Evolutionary conservation across 2,329 filamentous ascomycete species (phyloP), one percentile per base, ranked within the genome.

Genomic region (Coniosporium uncinatum): DNA sequence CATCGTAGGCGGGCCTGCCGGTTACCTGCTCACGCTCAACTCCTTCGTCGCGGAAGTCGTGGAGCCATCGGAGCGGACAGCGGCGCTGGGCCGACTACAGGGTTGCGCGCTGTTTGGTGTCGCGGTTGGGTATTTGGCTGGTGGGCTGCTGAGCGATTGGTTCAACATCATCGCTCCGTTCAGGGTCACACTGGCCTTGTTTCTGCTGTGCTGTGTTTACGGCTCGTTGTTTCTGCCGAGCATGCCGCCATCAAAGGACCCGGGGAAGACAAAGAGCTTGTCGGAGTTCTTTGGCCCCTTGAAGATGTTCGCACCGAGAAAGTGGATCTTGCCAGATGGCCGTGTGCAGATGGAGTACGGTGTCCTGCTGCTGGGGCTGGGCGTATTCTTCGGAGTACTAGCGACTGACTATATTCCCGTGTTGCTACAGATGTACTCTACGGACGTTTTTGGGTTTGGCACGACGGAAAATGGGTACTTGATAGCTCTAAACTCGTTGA

Each of bases 11-110:
- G 83, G 83, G 0, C 83, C 83, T 0, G 75, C 76, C 0, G 83
- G 83, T 0, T 87, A 85, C 51, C 72, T 86, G 6, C 69, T 87
- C 4, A 75, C 82, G 1, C 66, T 85, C 18, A 87, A 87, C 49
- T 80, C 81, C 13, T 79, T 83, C 35, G 79, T 82, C 1, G 75
- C 81, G 2, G 82, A 86, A 53, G 64, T 84, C 3, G 76, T 83
- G 0, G 67, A 75, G 31, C 73, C 80, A 0, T 62, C 70, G 17
- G 66, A 76, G 41, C 67, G 83, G 3, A 88, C 83, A 0, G 77
- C 71, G 0, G 75, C 81, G 0, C 76, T 87, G 43, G 83, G 83
- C 1, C 68, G 75, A 48, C 62, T 88, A 0, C 79, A 83, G 47
- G 83, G 83, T 0, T 75, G 70, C 41, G 75, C 83, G 42, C 83